phyloP scores from a whole-genome alignment of 83 land plant species.

The Thuja plicata region DNA sequence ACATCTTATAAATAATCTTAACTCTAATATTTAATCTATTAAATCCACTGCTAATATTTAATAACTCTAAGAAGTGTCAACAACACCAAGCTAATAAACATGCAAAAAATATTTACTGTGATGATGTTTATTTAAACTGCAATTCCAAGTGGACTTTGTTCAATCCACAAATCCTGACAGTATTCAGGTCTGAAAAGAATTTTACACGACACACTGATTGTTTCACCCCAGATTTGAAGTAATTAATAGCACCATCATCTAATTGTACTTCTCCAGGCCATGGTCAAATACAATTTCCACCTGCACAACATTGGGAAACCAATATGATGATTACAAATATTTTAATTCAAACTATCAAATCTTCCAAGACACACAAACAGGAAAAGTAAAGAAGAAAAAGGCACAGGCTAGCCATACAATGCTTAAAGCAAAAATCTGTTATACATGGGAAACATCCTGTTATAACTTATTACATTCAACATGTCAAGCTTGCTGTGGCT shows the following conservation, averaged over 20 bases:
- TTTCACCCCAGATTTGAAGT: not conserved
- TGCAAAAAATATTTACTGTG: not conserved
- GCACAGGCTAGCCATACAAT: not conserved
- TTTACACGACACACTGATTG: too few species aligned
- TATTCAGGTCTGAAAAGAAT: not conserved
- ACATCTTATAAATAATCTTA: too few species aligned
- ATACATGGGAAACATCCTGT: not conserved
- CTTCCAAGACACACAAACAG: not conserved
- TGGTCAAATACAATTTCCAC: constrained; percentile 13
- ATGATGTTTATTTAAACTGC: not conserved
- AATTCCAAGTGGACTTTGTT: not conserved
- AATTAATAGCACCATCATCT: not conserved
- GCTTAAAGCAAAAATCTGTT: not conserved
- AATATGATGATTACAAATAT: not conserved
- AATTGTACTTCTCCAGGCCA: constrained; percentile 11
- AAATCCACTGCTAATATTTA: too few species aligned
- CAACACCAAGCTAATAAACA: not conserved
- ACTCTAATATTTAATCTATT: too few species aligned
- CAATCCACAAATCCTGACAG: not conserved
- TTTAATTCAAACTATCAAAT: not conserved
- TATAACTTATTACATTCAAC: not conserved
- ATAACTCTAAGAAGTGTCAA: too few species aligned
- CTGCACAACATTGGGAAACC: not conserved
- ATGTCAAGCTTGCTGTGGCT: not conserved
- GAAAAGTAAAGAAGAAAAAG: not conserved